These are phyloP conservation scores for Colletotrichum sp. DNA, from an alignment of 2,329 filamentous ascomycete genomes.

Conservation along the genomic window DNA sequence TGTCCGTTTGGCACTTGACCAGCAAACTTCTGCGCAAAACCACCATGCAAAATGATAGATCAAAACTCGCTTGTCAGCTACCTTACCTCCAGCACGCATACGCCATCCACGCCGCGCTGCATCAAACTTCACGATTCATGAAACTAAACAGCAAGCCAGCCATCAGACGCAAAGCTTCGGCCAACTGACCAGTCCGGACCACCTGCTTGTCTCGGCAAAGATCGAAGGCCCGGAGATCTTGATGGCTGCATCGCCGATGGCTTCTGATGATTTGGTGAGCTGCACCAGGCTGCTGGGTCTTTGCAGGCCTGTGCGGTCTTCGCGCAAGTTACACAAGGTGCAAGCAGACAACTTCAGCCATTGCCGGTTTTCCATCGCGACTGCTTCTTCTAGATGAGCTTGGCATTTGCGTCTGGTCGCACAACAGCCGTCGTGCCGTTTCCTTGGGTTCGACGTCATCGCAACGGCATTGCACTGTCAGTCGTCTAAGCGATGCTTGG, in stretches of 20 bases:
- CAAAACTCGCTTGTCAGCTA: constrained; percentile 16
- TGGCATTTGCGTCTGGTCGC: background rate
- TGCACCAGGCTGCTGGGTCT: background rate
- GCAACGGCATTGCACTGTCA: background rate
- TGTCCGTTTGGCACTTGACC: background rate
- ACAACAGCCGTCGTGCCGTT: background rate
- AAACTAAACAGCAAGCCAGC: background rate
- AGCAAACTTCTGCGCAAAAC: background rate
- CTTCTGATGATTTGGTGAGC: background rate
- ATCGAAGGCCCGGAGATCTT: constrained; percentile 17
- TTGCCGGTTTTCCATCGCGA: background rate
- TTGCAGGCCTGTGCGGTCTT: background rate
- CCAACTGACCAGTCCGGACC: background rate
- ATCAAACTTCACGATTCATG: background rate
- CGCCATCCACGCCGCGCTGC: background rate
- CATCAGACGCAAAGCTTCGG: background rate
- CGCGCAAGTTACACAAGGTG: background rate
- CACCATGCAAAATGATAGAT: constrained; percentile 8
- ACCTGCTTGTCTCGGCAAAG: constrained; percentile 6
- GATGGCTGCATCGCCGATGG: background rate
- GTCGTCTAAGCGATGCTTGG: background rate
- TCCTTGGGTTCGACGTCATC: background rate
- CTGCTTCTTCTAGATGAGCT: background rate
- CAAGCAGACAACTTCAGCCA: background rate
- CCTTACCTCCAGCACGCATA: background rate